Evolutionary conservation across 768 basidiomycete species (phyloP).

Genomic region (Tubosaeta sp.): DNA sequence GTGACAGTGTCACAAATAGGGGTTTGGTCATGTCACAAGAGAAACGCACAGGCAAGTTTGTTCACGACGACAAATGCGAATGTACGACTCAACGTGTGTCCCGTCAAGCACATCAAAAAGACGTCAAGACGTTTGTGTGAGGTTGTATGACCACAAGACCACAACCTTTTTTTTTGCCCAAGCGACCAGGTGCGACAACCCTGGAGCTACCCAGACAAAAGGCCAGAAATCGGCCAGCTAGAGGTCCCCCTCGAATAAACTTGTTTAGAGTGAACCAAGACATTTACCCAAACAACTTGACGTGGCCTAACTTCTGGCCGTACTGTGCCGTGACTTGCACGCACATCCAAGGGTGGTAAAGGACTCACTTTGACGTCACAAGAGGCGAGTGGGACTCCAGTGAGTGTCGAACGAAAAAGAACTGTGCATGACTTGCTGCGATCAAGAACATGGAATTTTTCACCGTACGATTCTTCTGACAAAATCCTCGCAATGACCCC

Average conservation of each 20-base stretch:
- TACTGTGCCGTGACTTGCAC: conserved; percentile 1
- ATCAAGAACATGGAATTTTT: conserved; percentile 24
- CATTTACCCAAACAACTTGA: conserved; percentile 25
- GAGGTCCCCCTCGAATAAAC: conserved; percentile 24
- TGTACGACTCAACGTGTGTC: conserved; percentile 30
- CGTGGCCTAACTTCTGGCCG: not conserved
- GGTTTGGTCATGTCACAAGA: conserved; percentile 26
- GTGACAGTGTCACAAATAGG: conserved; percentile 30
- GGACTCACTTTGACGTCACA: conserved; percentile 13
- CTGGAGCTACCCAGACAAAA: not conserved
- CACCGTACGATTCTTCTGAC: conserved; percentile 20
- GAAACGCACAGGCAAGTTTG: conserved; percentile 26
- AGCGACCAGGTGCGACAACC: not conserved
- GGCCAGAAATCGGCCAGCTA: conserved; percentile 5
- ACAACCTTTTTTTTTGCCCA: not conserved
- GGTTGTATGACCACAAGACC: conserved; percentile 19
- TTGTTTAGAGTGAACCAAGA: conserved; percentile 29
- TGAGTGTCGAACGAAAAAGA: conserved; percentile 21
- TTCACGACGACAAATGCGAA: conserved; percentile 22
- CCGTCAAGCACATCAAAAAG: conserved; percentile 20
- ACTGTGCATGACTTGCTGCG: conserved; percentile 18
- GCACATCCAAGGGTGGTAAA: conserved; percentile 6
- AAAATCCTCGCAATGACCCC: conserved; percentile 7
- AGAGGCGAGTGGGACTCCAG: conserved; percentile 14
- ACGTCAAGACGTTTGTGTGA: conserved; percentile 27